These are phyloP conservation scores for Ruellia speciosa DNA, from an alignment of 305 asterid species.

Conservation along the genomic window DNA sequence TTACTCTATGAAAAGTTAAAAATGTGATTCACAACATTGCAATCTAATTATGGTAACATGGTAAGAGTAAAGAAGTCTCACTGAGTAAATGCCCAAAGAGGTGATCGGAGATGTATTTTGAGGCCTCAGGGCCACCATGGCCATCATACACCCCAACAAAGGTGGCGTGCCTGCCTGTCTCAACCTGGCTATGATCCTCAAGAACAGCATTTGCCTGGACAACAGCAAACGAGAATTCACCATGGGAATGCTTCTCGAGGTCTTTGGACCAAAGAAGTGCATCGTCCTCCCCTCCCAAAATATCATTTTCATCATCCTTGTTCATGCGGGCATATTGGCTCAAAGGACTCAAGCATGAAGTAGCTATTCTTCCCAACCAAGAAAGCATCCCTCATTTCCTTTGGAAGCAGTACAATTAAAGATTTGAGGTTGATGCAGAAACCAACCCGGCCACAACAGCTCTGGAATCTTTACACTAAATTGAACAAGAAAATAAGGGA, in stretches of 20 bases:
- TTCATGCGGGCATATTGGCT: constrained; percentile 55
- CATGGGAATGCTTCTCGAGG: constrained; percentile 62
- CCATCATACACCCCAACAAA: constrained; percentile 78
- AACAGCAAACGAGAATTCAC: constrained; percentile 62
- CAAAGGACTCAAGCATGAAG: constrained; percentile 52
- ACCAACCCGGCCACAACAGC: constrained; percentile 18
- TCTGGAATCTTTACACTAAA: constrained; percentile 5
- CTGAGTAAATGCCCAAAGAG: constrained; percentile 46
- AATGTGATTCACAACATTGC: no score
- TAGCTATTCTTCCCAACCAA: constrained; percentile 54
- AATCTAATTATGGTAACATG: background rate
- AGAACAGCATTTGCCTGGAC: constrained; percentile 58
- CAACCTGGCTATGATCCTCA: constrained; percentile 83
- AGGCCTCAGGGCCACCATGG: constrained; percentile 70
- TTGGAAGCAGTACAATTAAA: constrained; percentile 20
- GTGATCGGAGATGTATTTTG: constrained; percentile 48
- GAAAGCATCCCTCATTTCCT: constrained; percentile 80
- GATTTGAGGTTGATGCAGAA: constrained; percentile 27
- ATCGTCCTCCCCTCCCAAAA: constrained; percentile 37
- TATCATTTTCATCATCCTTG: constrained; percentile 42
- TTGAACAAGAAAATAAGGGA: background rate
- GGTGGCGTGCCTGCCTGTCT: constrained; percentile 47
- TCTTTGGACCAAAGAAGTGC: constrained; percentile 56
- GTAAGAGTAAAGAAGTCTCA: constrained; percentile 24
- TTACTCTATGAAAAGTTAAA: no score